Conservation (phyloP, 192 early-diverging fungal species). For the Backusella mclennaniae region DNA sequence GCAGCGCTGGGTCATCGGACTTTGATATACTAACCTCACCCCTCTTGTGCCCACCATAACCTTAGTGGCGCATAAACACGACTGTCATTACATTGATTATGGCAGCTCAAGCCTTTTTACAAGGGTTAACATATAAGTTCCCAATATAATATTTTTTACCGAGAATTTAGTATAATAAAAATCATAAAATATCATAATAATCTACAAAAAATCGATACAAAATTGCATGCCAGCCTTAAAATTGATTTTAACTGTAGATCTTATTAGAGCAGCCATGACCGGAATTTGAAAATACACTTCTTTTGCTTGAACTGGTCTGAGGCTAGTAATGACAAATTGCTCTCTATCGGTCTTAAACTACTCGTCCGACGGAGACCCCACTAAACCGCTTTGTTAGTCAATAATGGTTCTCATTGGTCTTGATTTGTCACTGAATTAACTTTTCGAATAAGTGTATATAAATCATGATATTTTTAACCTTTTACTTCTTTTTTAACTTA, state of each 20-base stretch:
- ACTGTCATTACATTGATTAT: background rate
- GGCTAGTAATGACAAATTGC: slow-evolving; percentile 34
- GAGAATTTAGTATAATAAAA: background rate
- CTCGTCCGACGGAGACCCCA: slow-evolving; percentile 1
- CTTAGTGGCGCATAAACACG: background rate
- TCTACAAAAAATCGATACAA: background rate
- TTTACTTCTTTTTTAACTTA: background rate
- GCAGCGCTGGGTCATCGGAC: background rate
- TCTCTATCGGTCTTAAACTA: slow-evolving; percentile 21
- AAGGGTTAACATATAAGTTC: background rate
- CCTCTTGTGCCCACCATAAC: background rate
- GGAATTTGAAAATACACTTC: background rate
- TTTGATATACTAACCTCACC: slow-evolving; percentile 13
- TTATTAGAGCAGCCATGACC: background rate
- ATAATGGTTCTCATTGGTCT: slow-evolving; percentile 12
- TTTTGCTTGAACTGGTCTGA: slow-evolving; percentile 22
- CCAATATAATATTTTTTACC: background rate
- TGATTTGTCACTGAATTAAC: slow-evolving; percentile 21
- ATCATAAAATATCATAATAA: background rate
- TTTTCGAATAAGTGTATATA: slow-evolving; percentile 9
- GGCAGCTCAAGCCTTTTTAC: background rate
- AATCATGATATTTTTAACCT: background rate
- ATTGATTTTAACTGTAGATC: background rate
- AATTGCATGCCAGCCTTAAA: background rate
- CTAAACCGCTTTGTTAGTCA: slow-evolving; percentile 8